Conservation (phyloP, 352 stramenopile species). For the Thalassiosira mediterranea region DNA sequence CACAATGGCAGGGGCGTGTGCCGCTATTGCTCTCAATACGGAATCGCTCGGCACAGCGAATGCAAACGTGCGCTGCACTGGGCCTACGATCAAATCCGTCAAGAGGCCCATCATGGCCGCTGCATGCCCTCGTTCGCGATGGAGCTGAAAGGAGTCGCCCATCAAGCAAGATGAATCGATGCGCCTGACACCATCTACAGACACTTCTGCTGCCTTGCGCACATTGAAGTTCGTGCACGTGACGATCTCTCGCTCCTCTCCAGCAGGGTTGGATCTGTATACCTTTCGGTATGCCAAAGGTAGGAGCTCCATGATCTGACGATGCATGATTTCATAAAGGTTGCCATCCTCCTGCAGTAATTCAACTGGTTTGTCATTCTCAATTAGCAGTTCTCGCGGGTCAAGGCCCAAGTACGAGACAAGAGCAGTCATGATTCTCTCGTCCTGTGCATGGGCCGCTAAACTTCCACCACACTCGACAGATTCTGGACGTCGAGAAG, state of each 20-base stretch:
- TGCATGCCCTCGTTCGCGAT: slow-evolving; percentile 38
- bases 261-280: slow-evolving; percentile 33
- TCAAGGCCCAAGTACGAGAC: slow-evolving; percentile 38
- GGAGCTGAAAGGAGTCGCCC: slow-evolving; percentile 33
- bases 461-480: background rate
- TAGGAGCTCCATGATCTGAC: slow-evolving; percentile 31
- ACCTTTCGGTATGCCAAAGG: slow-evolving; percentile 29
- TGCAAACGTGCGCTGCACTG: slow-evolving; percentile 45
- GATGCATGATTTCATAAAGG: slow-evolving; percentile 43
- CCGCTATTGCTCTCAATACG: slow-evolving; percentile 38
- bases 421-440: slow-evolving; percentile 30
- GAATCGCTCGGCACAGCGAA: slow-evolving; percentile 59
- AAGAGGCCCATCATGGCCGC: slow-evolving; percentile 32
- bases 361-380: slow-evolving; percentile 2
- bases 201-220: slow-evolving; percentile 17
- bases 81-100: slow-evolving; percentile 45
- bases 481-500: slow-evolving; percentile 20
- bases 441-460: slow-evolving; percentile 42
- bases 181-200: slow-evolving; percentile 17
- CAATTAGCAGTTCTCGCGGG: slow-evolving; percentile 22
- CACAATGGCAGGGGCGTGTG: slow-evolving; percentile 74
- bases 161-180: slow-evolving; percentile 36
- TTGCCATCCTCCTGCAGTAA: slow-evolving; percentile 22
- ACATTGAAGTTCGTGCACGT: slow-evolving; percentile 33
- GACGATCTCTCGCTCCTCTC: slow-evolving; percentile 39